Percentiles rank a stretch among this genome's conserved stretches.
These are phyloP conservation scores for Kodamaea arcana DNA, from an alignment of 1,139 yeast species.

Conservation along the genomic window DNA sequence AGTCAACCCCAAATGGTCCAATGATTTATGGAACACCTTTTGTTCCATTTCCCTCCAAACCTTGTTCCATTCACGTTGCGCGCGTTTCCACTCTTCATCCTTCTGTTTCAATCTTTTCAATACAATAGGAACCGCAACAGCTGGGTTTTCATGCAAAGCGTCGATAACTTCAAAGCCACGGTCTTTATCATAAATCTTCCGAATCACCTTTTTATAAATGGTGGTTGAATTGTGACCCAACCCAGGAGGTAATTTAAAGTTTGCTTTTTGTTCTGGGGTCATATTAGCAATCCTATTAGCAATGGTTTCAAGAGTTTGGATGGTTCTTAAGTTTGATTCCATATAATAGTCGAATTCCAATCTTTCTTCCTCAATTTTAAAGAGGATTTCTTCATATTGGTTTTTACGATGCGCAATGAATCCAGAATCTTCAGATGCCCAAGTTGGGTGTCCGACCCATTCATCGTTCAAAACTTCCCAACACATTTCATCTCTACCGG, in stretches of 20 bases:
- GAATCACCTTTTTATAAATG: conserved; percentile 86
- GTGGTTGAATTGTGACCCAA: conserved; percentile 88
- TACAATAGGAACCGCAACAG: conserved; percentile 91
- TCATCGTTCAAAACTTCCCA: conserved; percentile 98
- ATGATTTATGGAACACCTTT: conserved; percentile 85
- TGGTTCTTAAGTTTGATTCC: conserved; percentile 92
- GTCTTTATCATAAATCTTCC: conserved; percentile 90
- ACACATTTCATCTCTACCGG: conserved; percentile 98
- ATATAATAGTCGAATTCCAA: conserved; percentile 94
- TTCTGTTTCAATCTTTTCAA: conserved; percentile 89
- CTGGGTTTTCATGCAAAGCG: conserved; percentile 92
- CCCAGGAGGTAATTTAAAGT: conserved; percentile 86
- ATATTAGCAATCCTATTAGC: conserved; percentile 92
- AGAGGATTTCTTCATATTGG: conserved; percentile 92
- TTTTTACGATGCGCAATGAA: conserved; percentile 96
- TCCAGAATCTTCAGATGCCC: conserved; percentile 99
- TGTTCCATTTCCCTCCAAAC: conserved; percentile 99
- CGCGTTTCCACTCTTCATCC: conserved; percentile 98
- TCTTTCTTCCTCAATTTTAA: conserved; percentile 95
- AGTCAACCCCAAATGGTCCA: conserved; percentile 92
- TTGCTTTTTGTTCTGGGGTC: conserved; percentile 84
- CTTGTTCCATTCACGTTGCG: conserved; percentile 98
- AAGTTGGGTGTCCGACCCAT: conserved; percentile 99
- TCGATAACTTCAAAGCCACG: conserved; percentile 95
- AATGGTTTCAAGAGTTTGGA: conserved; percentile 91